Evolutionary conservation across 2,329 filamentous ascomycete species (phyloP), one percentile per base, ranked within the genome.

Genomic region (Pestalotiopsis sp.): DNA sequence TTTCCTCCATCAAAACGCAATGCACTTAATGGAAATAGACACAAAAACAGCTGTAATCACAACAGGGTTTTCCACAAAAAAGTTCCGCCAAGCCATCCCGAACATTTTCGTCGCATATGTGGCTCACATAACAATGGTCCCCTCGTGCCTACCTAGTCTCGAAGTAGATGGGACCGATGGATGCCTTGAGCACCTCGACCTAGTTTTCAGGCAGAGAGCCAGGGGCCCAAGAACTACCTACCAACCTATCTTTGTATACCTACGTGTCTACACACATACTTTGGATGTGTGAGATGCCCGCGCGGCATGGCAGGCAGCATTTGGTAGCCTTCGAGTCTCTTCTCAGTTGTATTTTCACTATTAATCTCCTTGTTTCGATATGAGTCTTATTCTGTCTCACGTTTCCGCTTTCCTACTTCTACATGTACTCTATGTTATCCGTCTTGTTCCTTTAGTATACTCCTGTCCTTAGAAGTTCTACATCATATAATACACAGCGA

Each of bases 71-170:
- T 17, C 27, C 61, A 36, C 31, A 36, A 36, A 27, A 64, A 52
- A 64, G 61, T 64, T 64, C 61, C 61, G 38, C 61, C 61, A 49
- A 64, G 41, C 17, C 59, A 36, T 36, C 59, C 59, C 31, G 59
- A 62, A 20, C 38, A 39, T 27, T 52, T 64, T 64, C 39, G 61
- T 64, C 36, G n/a, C 61, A 9, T 36, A 36, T 36, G 31, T 36
- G 31, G 31, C 31, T 36, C 31, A 36, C 31, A 36, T 2, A 9
- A 52, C 23, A 64, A 20, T 64, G 39, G 45, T 39, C 61, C 20
- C n/a, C 12, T 64, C 23, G 61, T n/a, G 61, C 38, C 25, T 41
- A 45, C 38, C 25, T 41, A 45, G 61, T 20, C 25, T 20, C 38
- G 20, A 36, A 17, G 20, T 14, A 31, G 38, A 14, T 7, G 27